Evolutionary conservation across 768 basidiomycete genomes (phyloP).

Genomic region (Macrolepiota dolichaula): DNA sequence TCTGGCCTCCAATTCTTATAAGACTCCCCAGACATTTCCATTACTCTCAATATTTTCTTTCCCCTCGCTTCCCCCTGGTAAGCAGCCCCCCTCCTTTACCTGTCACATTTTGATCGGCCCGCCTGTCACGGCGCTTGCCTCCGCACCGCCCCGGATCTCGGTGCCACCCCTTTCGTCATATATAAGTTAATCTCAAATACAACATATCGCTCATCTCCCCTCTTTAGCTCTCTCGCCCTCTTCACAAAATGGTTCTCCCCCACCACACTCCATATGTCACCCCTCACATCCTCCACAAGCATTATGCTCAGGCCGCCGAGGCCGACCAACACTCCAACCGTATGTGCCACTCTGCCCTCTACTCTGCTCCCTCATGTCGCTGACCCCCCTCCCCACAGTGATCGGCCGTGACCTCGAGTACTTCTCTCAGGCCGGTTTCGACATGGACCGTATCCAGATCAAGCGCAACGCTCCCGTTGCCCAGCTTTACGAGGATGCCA

Average conservation of each 20-base stretch:
- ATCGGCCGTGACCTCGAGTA: constrained; percentile 92
- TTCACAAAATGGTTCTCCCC: constrained; percentile 57
- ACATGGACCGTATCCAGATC: constrained; percentile 96
- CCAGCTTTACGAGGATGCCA: constrained; percentile 94
- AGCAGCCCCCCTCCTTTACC: background rate
- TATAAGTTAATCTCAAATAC: constrained; percentile 13
- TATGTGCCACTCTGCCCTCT: constrained; percentile 31
- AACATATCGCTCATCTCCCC: constrained; percentile 15
- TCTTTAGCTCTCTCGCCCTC: constrained; percentile 12
- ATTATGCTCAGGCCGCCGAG: constrained; percentile 77
- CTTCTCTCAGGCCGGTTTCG: constrained; percentile 98
- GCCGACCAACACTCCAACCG: constrained; percentile 56
- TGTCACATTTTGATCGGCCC: constrained; percentile 2
- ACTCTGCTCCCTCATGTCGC: constrained; percentile 5
- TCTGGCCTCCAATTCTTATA: background rate
- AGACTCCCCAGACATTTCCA: background rate
- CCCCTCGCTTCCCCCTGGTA: background rate
- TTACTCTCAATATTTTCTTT: background rate
- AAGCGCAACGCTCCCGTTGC: constrained; percentile 92
- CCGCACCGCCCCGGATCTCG: constrained; percentile 19
- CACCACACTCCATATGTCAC: constrained; percentile 83
- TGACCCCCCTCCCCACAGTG: constrained; percentile 47
- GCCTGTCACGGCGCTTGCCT: constrained; percentile 2
- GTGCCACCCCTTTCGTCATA: constrained; percentile 18
- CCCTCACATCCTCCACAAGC: constrained; percentile 84